Evolutionary conservation across 352 stramenopile species (phyloP).

Genomic region (Pythium folliculosum): DNA sequence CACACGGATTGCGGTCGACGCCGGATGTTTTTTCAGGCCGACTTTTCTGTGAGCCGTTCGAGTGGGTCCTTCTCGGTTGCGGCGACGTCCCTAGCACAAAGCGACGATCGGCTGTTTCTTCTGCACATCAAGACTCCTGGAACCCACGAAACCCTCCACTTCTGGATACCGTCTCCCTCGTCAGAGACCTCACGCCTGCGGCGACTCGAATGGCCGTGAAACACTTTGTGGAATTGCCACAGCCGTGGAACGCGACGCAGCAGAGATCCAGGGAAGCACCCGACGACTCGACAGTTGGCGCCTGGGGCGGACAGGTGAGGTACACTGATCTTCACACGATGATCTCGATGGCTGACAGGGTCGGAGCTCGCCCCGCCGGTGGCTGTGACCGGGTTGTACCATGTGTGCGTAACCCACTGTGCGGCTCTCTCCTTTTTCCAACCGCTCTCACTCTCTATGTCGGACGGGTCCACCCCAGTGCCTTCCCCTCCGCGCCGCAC

Average conservation of each 20-base stretch:
- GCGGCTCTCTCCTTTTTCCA: neutral
- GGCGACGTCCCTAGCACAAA: neutral
- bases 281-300: neutral
- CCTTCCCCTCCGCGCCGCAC: neutral
- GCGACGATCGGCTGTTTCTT: neutral
- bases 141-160: too few relatives aligned
- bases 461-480: neutral
- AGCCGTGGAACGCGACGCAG: neutral
- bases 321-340: neutral
- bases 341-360: constrained; percentile 1
- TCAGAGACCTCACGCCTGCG: too few relatives aligned
- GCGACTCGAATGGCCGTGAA: too few relatives aligned
- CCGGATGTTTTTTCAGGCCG: too few relatives aligned
- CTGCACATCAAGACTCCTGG: too few relatives aligned
- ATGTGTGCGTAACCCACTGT: neutral
- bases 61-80: too few relatives aligned
- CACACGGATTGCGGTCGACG: neutral
- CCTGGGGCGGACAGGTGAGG: neutral
- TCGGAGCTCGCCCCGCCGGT: neutral
- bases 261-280: neutral
- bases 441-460: neutral
- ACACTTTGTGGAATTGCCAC: too few relatives aligned
- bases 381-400: neutral
- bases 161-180: too few relatives aligned
- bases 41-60: too few relatives aligned